Percentiles rank a stretch among this genome's conserved stretches.
These are phyloP conservation scores for Candida easanensis DNA, from an alignment of 805 yeast genomes.

Conservation along the genomic window DNA sequence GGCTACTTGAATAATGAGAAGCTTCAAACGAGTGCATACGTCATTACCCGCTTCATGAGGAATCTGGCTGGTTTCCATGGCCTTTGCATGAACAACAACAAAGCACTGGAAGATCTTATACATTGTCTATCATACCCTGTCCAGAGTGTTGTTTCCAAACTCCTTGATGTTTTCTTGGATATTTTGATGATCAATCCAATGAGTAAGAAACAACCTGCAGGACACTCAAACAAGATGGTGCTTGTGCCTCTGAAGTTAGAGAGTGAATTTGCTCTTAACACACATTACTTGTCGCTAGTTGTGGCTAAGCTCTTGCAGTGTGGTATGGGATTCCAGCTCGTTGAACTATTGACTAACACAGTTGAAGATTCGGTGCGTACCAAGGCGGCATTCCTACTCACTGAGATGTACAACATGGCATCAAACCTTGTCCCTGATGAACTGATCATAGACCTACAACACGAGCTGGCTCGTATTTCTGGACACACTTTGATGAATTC, in stretches of 20 bases:
- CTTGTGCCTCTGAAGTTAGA: constrained; percentile 34
- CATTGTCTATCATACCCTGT: constrained; percentile 60
- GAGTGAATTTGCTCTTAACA: constrained; percentile 42
- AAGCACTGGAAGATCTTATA: constrained; percentile 55
- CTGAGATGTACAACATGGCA: constrained; percentile 58
- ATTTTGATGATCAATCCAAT: constrained; percentile 57
- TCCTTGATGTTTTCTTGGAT: constrained; percentile 72
- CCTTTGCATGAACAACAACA: constrained; percentile 54
- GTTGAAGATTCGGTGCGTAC: constrained; percentile 44
- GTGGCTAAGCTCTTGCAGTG: constrained; percentile 53
- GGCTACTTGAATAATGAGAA: constrained; percentile 49
- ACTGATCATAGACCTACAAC: constrained; percentile 25
- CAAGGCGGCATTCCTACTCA: constrained; percentile 62
- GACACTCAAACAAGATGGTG: constrained; percentile 16
- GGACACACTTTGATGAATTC: background rate
- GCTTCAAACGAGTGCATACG: constrained; percentile 56
- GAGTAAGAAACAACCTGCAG: constrained; percentile 25
- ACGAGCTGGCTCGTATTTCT: background rate
- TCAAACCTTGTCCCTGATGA: constrained; percentile 53
- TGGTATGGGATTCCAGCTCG: constrained; percentile 48
- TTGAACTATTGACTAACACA: constrained; percentile 39
- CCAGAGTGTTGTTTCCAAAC: constrained; percentile 51
- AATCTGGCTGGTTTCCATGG: constrained; percentile 75
- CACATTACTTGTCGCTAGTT: constrained; percentile 67
- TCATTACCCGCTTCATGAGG: constrained; percentile 60